These are phyloP conservation scores for Ceratocystis smalleyi DNA, from an alignment of 2,329 filamentous ascomycete genomes.

Conservation along the genomic window DNA sequence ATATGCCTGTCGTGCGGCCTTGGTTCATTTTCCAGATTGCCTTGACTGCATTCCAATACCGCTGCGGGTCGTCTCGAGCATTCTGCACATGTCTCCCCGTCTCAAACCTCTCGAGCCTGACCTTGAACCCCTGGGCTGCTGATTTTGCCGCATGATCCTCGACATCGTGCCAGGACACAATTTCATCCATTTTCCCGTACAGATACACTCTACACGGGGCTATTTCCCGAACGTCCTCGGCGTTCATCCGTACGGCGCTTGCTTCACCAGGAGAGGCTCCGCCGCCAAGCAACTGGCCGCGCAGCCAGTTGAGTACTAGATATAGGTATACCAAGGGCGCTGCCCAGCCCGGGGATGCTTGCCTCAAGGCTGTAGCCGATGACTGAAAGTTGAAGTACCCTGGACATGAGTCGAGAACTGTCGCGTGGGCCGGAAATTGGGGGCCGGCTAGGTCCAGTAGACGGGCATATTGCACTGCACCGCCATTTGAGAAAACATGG, in stretches of 20 bases:
- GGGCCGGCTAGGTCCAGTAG: neutral
- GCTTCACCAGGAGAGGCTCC: neutral
- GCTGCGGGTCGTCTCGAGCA: conserved; percentile 24
- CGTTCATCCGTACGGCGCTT: conserved; percentile 5
- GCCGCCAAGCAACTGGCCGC: conserved; percentile 24
- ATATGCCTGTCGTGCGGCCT: neutral
- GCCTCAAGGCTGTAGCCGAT: neutral
- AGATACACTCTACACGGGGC: conserved; percentile 36
- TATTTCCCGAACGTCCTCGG: conserved; percentile 21
- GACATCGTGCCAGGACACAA: conserved; percentile 33
- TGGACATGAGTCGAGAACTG: neutral
- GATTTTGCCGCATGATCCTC: conserved; percentile 31
- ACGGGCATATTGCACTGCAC: conserved; percentile 21
- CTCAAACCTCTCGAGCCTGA: conserved; percentile 32
- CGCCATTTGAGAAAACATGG: conserved; percentile 40
- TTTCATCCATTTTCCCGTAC: conserved; percentile 33
- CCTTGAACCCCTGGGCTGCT: conserved; percentile 28
- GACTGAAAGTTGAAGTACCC: neutral
- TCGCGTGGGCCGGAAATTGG: neutral
- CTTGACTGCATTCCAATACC: conserved; percentile 37
- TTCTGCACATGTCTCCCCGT: conserved; percentile 33
- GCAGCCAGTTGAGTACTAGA: neutral
- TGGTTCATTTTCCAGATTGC: conserved; percentile 28
- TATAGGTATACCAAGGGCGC: neutral
- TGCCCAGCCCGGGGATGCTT: neutral